Percentiles rank a stretch among this genome's conserved stretches.
phyloP scores from a whole-genome alignment of 1,284 basidiomycete species.

The Amylostereum areolatum region DNA sequence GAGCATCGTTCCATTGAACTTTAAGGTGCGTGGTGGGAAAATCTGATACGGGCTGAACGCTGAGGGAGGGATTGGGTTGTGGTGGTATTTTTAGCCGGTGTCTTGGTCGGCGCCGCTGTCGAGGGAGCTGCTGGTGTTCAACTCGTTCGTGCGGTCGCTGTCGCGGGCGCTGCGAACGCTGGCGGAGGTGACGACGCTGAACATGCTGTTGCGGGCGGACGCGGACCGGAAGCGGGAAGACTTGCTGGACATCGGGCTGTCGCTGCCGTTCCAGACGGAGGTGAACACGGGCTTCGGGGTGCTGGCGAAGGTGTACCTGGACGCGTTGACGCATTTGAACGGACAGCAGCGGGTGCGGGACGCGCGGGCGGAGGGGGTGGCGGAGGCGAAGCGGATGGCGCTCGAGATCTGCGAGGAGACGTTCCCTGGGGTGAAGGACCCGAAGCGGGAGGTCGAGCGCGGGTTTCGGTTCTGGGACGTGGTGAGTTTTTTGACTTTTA shows the following conservation, averaged over 20 bases:
- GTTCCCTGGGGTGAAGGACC: conserved; percentile 87
- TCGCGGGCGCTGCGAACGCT: conserved; percentile 87
- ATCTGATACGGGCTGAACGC: conserved; percentile 1
- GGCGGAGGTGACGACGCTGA: conserved; percentile 86
- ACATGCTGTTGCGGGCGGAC: conserved; percentile 88
- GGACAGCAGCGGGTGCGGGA: conserved; percentile 70
- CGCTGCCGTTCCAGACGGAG: conserved; percentile 90
- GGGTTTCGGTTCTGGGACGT: conserved; percentile 99
- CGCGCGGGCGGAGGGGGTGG: conserved; percentile 70
- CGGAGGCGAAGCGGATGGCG: conserved; percentile 81
- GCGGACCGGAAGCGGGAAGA: conserved; percentile 86
- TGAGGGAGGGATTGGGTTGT: neutral
- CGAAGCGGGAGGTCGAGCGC: conserved; percentile 85
- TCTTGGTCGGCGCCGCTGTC: conserved; percentile 94
- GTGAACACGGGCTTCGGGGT: conserved; percentile 98
- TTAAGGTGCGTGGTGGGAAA: conserved; percentile 59
- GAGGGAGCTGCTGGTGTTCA: conserved; percentile 95
- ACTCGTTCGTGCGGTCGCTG: conserved; percentile 90
- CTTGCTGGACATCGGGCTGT: conserved; percentile 85
- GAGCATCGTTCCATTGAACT: conserved; percentile 89
- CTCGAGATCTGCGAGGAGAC: conserved; percentile 91
- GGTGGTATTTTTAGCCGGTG: conserved; percentile 46
- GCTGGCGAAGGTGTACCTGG: conserved; percentile 92
- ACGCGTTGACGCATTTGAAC: conserved; percentile 86
- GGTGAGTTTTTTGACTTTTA: conserved; percentile 47